Evolutionary conservation across 1,284 basidiomycete genomes (phyloP), one percentile per base, ranked within the genome.

Genomic region (Malassezia arunalokei): DNA sequence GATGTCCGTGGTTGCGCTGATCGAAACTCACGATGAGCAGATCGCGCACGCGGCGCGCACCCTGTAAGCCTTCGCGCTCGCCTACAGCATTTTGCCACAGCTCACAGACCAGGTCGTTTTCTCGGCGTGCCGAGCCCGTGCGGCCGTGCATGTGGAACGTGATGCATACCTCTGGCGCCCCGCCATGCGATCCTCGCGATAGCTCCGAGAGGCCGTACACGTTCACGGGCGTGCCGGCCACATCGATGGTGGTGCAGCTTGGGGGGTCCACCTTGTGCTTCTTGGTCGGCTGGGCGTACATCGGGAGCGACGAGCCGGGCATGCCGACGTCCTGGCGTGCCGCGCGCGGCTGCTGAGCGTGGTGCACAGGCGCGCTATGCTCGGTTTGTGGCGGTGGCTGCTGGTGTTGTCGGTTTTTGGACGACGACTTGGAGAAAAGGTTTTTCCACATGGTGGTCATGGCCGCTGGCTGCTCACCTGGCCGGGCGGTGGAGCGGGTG

Each of bases 1-100:
- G 62, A 14, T 70, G 57, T 3, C 75, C 75, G 37, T 76, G 74
- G 41, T 76, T 74, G 48, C 74, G 57, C 9, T 69, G 69, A 43
- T 76, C 75, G 28, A 75, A 73, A 5, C 63, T 60, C 30, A 75
- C 71, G 12, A 74, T 51, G 2, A 75, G 41, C 15, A 73, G 63
- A 40, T 72, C 71, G 8, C 60, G 59, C 40, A 57, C 53, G 4
- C 49, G 41, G 15, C 28, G 28, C 43, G 33, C 20, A 38, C 59
- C 56, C 0, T 28, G 24, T 5, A 37, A 51, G 8, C 9, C 32
- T 33, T 57, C 57, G 17, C 62, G 60, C 11, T 58, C 58, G 4
- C 44, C 9, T 40, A 62, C 57, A 12, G 59, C 56, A 37, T 67
- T 57, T n/a, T 20, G 24, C 42, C 58, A 71, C 30, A 72, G 48